A percentile compares a stretch with the other conserved stretches of the same genome.
Evolutionary conservation across 1,284 basidiomycete genomes (phyloP).

Genomic region (Entoloma clypeatum): DNA sequence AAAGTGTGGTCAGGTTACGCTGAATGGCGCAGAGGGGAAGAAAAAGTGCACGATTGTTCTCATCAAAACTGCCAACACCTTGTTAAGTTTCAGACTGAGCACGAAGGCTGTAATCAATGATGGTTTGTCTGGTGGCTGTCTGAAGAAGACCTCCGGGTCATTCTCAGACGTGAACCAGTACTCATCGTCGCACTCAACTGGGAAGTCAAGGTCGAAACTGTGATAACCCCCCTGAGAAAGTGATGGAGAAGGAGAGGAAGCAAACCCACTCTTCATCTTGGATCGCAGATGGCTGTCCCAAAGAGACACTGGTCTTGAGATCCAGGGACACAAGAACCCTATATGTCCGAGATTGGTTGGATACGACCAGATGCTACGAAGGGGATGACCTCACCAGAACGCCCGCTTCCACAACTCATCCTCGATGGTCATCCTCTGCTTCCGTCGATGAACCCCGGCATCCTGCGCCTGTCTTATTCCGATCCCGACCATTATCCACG

Average conservation of each 20-base stretch:
- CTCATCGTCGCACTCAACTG: slow-evolving; percentile 73
- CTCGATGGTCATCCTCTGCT: slow-evolving; percentile 42
- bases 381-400: slow-evolving; percentile 60
- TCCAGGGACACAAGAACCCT: slow-evolving; percentile 67
- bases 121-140: slow-evolving; percentile 55
- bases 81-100: slow-evolving; percentile 55
- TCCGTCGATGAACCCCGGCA: slow-evolving; percentile 61
- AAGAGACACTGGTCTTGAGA: slow-evolving; percentile 59
- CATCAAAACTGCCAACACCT: slow-evolving; percentile 63
- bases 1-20: not conserved
- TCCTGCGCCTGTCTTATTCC: slow-evolving; percentile 69
- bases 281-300: slow-evolving; percentile 80
- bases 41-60: slow-evolving; percentile 63
- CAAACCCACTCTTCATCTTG: slow-evolving; percentile 82
- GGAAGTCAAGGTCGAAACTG: slow-evolving; percentile 73
- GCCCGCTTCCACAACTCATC: slow-evolving; percentile 75
- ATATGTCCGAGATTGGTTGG: not conserved
- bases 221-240: not conserved
- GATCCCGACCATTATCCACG: slow-evolving; percentile 70
- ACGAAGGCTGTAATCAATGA: slow-evolving; percentile 54
- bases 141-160: slow-evolving; percentile 46
- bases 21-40: not conserved
- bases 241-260: too few relatives aligned
- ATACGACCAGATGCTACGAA: not conserved
- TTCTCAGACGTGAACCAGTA: slow-evolving; percentile 64